These are phyloP conservation scores for Moesziomyces sp. DNA, from an alignment of 1,284 basidiomycete species.

Conservation along the genomic window DNA sequence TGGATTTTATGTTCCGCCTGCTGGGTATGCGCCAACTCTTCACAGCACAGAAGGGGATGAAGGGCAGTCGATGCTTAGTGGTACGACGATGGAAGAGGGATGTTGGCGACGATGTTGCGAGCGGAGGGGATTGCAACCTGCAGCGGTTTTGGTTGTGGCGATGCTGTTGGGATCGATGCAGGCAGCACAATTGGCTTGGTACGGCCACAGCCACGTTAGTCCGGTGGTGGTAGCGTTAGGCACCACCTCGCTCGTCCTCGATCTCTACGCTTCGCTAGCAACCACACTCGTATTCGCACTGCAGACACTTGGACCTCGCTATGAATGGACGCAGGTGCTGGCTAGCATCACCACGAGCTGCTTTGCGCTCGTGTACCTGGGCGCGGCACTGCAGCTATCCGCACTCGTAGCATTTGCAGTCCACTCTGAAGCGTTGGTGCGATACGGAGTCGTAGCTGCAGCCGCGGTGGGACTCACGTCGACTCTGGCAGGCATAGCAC, in stretches of 20 bases:
- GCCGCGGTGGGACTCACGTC: neutral
- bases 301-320: neutral
- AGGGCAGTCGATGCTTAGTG: too few species aligned
- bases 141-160: slow-evolving; percentile 1
- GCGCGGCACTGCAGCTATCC: slow-evolving; percentile 6
- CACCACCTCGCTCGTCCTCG: slow-evolving; percentile 18
- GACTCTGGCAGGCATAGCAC: neutral
- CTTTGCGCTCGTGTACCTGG: slow-evolving; percentile 1
- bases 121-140: neutral
- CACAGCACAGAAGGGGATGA: too few species aligned
- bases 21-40: slow-evolving; percentile 13
- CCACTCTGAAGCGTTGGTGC: neutral
- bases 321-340: neutral
- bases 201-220: neutral
- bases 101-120: neutral
- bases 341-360: neutral
- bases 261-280: slow-evolving; percentile 15
- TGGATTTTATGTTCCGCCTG: slow-evolving; percentile 39
- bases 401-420: neutral
- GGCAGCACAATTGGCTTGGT: slow-evolving; percentile 6
- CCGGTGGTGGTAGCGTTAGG: neutral
- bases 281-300: slow-evolving; percentile 11
- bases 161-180: slow-evolving; percentile 24
- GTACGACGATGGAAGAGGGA: neutral
- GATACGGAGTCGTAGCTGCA: neutral